These are phyloP conservation scores for Taiwanofungus camphoratus DNA, from an alignment of 1,284 basidiomycete species.

Conservation along the genomic window DNA sequence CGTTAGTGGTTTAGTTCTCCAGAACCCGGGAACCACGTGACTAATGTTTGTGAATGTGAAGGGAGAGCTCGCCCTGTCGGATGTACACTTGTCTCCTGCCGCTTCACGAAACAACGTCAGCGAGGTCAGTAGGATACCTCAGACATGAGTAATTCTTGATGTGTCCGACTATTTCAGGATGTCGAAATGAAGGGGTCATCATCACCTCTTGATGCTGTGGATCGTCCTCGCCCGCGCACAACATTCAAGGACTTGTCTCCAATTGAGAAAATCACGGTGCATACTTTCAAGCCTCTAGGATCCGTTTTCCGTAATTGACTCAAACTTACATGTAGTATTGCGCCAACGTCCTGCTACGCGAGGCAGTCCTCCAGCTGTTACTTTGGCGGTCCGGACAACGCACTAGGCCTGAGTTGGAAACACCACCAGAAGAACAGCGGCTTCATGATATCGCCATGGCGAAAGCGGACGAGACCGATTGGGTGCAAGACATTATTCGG, in stretches of 20 bases:
- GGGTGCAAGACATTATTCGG: constrained; percentile 58
- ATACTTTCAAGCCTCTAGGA: too few species aligned
- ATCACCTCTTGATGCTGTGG: not conserved
- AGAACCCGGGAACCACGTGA: too few species aligned
- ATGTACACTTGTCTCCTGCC: too few species aligned
- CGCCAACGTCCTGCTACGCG: constrained; percentile 60
- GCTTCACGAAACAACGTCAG: too few species aligned
- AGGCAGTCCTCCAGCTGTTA: constrained; percentile 61
- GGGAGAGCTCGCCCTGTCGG: not conserved
- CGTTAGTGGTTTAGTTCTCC: too few species aligned
- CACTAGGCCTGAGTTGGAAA: constrained; percentile 38
- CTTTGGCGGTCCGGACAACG: constrained; percentile 63
- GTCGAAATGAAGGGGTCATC: not conserved
- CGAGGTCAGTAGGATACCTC: not conserved
- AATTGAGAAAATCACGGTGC: constrained; percentile 53
- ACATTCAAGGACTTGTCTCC: constrained; percentile 48
- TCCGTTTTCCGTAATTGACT: too few species aligned
- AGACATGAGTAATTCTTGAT: not conserved
- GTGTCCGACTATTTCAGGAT: not conserved
- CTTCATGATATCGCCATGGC: constrained; percentile 44
- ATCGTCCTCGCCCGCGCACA: constrained; percentile 1
- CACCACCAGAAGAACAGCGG: constrained; percentile 45
- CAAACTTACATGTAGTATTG: constrained; percentile 48
- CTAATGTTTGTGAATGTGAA: too few species aligned
- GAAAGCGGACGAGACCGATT: constrained; percentile 50